Percentiles rank a stretch among this genome's conserved stretches.
Conservation (phyloP, 2,329 filamentous ascomycete species). For the Colletotrichum sidae region DNA sequence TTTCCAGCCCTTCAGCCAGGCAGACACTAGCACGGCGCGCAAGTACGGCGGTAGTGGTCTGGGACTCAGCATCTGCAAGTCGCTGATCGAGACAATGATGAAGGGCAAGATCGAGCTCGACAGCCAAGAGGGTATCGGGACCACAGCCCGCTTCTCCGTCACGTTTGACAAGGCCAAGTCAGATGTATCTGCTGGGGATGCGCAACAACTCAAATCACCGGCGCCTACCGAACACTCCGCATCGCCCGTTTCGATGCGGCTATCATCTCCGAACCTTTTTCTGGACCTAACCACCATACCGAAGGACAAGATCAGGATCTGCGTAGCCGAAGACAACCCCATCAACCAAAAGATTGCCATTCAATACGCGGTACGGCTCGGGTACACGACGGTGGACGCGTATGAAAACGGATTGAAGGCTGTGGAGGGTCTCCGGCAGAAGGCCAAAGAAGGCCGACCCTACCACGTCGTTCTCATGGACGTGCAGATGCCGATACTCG, state of each 20-base stretch:
- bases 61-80: conserved; percentile 94
- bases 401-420: conserved; percentile 92
- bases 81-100: conserved; percentile 92
- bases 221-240: conserved; percentile 50
- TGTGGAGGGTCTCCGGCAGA: conserved; percentile 83
- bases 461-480: conserved; percentile 97
- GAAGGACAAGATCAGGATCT: conserved; percentile 84
- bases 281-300: conserved; percentile 79
- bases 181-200: conserved; percentile 69
- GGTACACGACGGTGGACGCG: conserved; percentile 83
- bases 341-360: conserved; percentile 97
- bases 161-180: conserved; percentile 84
- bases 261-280: conserved; percentile 57
- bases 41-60: conserved; percentile 94
- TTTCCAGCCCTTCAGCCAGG: conserved; percentile 93
- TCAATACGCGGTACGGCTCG: conserved; percentile 87
- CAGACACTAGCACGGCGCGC: conserved; percentile 88
- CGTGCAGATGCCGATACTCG: conserved; percentile 93
- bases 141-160: conserved; percentile 81
- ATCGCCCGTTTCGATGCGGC: conserved; percentile 50
- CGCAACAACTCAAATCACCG: conserved; percentile 52
- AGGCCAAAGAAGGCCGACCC: conserved; percentile 76
- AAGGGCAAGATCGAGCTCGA: conserved; percentile 86
- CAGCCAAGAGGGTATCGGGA: conserved; percentile 78
- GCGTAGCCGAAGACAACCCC: conserved; percentile 93